Base-by-base conservation (phyloP, 805 yeast species). In the Spathaspora girioi region DNA sequence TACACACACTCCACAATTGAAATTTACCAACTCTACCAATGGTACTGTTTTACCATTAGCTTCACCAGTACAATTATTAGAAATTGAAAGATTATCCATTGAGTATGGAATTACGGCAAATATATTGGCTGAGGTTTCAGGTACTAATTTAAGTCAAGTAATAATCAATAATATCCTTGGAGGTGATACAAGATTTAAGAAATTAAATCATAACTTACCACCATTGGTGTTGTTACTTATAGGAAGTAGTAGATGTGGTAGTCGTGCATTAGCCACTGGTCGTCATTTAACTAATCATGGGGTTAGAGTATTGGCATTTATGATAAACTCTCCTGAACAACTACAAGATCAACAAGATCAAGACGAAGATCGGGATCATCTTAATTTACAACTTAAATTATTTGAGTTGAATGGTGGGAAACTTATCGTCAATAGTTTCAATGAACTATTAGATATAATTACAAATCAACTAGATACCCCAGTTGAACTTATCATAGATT, bases 401-500 rank as follows among this genome's bases (percentile, higher is more conserved):
- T 84, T 86, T 58, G 78, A 77, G 50, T 68, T 75, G 14, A 68
- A 78, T 52, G 96, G 94, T 9, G 96, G 96, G n/a, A 86, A 85
- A 57, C 66, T 80, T 9, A 57, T 73, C 6, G 49, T 57, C 14
- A n/a, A 80, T 68, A 41, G 63, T 58, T 54, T 73, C 58, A 17
- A 60, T 68, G 55, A 62, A 53, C 45, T 78, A 62, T 43, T 69
- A 74, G 62, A 72, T 62, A 50, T 66, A 46, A 20, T 66, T 67
- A 38, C 65, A 73, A 57, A 71, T 64, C 77, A 78, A 51, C 68
- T 83, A 40, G 87, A 85, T 44, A 79, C 89, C 1, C 94, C 96
- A 0, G 82, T 88, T 14, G 96, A 90, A 62, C 72, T 91, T 53
- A 79, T 90, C 9, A 62, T 91, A 17, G 97, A 91, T 65, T 94